These are phyloP conservation scores for Cladosporium sp. DNA, from an alignment of 2,329 filamentous ascomycete genomes.

Conservation along the genomic window DNA sequence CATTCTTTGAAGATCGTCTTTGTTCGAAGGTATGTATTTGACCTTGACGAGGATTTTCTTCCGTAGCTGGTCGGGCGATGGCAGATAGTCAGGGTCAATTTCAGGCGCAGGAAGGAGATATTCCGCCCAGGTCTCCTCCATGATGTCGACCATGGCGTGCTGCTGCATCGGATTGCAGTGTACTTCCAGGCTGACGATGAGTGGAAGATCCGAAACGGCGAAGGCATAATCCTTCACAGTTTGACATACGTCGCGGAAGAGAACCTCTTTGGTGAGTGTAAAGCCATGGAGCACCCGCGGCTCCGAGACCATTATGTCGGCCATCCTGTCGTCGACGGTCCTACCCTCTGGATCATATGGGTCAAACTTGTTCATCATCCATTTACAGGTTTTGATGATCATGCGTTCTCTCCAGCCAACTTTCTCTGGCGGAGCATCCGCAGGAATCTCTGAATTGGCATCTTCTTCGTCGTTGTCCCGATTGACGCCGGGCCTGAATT, in stretches of 20 bases:
- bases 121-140: slow-evolving; percentile 79
- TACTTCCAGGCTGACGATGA: slow-evolving; percentile 90
- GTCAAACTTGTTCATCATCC: slow-evolving; percentile 11
- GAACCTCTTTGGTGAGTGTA: slow-evolving; percentile 76
- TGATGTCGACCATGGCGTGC: slow-evolving; percentile 86
- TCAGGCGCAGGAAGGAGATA: slow-evolving; percentile 60
- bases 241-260: slow-evolving; percentile 80
- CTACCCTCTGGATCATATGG: slow-evolving; percentile 25
- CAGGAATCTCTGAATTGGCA: slow-evolving; percentile 37
- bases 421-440: slow-evolving; percentile 23
- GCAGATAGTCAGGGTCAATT: slow-evolving; percentile 58
- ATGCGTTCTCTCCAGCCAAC: slow-evolving; percentile 20
- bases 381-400: slow-evolving; percentile 13
- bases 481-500: slow-evolving; percentile 36
- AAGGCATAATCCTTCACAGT: slow-evolving; percentile 78
- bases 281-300: slow-evolving; percentile 45
- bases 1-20: no score
- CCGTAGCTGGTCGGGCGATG: slow-evolving; percentile 58
- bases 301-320: slow-evolving; percentile 28
- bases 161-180: slow-evolving; percentile 80
- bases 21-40: slow-evolving; percentile 40
- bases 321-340: slow-evolving; percentile 8
- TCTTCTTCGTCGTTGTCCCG: no score
- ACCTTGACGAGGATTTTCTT: slow-evolving; percentile 66
- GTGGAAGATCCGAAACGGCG: slow-evolving; percentile 62